A percentile compares a stretch with the other conserved stretches of the same genome.
These are phyloP conservation scores for Rhazya stricta DNA, from an alignment of 257 asterid species.

Conservation along the genomic window DNA sequence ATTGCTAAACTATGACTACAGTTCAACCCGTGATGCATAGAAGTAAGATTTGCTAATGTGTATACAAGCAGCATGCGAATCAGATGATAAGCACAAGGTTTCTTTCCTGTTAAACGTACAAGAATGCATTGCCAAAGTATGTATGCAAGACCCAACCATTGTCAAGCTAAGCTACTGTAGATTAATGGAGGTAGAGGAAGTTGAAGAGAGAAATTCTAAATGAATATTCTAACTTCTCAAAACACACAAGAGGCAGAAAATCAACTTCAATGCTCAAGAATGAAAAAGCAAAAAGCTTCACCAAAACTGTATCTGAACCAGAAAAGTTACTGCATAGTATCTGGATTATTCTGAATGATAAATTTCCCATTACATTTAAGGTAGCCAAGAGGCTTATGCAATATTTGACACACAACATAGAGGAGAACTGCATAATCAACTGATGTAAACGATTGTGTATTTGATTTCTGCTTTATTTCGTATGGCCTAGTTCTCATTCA, in stretches of 20 bases:
- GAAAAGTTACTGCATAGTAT: too few species aligned
- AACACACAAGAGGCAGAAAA: not conserved
- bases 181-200: not conserved
- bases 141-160: not conserved
- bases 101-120: not conserved
- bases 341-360: not conserved
- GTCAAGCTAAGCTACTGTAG: not conserved
- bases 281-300: not conserved
- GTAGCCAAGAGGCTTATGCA: not conserved
- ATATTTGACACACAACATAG: not conserved
- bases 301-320: not conserved
- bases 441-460: not conserved
- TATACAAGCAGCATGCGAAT: not conserved
- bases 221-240: not conserved
- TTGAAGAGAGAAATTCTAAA: not conserved
- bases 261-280: not conserved
- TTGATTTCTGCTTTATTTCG: not conserved
- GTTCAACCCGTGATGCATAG: not conserved
- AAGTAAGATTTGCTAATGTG: not conserved
- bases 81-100: not conserved
- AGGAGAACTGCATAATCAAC: not conserved
- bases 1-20: not conserved
- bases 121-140: not conserved
- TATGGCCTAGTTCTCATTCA: not conserved
- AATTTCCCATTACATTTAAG: not conserved